phyloP scores from a whole-genome alignment of 257 asterid species.

The Datura wrightii region DNA sequence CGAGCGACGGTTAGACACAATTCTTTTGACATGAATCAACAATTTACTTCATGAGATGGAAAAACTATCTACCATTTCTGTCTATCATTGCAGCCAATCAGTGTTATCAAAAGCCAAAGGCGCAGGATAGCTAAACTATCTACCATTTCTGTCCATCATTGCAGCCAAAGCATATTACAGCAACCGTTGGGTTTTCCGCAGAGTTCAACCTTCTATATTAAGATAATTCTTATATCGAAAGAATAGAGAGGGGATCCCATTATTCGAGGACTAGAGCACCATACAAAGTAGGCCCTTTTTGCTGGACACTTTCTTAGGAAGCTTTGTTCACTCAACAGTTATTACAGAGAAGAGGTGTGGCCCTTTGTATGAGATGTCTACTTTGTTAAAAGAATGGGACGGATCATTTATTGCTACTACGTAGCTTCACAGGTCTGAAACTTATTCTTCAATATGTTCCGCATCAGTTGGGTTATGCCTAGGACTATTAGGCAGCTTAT shows the following conservation, averaged over 20 bases:
- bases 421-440: neutral
- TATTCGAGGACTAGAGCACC: slow-evolving; percentile 5
- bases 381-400: neutral
- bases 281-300: neutral
- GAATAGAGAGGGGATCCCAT: neutral
- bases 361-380: neutral
- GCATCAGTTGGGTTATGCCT: neutral
- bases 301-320: neutral
- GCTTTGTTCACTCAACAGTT: neutral
- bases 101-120: too few species aligned
- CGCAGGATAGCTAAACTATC: neutral
- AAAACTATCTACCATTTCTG: neutral
- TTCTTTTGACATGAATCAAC: neutral
- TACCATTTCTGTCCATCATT: neutral
- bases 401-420: neutral
- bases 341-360: neutral
- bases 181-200: neutral
- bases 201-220: slow-evolving; percentile 3
- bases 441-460: neutral
- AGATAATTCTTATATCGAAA: neutral
- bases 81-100: neutral
- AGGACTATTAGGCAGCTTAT: slow-evolving; percentile 13
- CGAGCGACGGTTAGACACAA: neutral
- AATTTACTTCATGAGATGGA: neutral
- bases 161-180: neutral